Percentiles rank a stretch among this genome's conserved stretches.
These are phyloP conservation scores for Backusella mclennaniae DNA, from an alignment of 192 early-diverging fungal species.

Conservation along the genomic window DNA sequence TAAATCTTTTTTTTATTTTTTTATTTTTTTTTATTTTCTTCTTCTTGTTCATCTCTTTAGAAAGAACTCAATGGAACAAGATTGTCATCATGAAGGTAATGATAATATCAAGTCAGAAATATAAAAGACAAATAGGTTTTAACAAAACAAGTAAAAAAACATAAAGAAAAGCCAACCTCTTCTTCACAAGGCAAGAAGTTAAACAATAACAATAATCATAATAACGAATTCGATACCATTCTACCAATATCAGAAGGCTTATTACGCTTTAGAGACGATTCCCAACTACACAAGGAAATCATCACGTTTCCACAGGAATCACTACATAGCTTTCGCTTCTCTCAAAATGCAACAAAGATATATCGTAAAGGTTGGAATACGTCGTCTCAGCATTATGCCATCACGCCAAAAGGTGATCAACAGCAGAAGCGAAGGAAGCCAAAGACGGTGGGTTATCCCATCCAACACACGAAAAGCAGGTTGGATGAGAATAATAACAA, in stretches of 20 bases:
- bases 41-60: not conserved
- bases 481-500: not conserved
- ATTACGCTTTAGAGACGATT: conserved; percentile 10
- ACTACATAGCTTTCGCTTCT: conserved; percentile 16
- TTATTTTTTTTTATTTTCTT: not conserved
- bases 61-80: not conserved
- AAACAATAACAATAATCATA: not conserved
- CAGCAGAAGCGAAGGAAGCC: not conserved
- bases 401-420: not conserved
- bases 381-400: not conserved
- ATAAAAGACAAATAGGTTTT: not conserved
- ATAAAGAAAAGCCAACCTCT: not conserved
- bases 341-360: not conserved
- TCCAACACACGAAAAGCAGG: not conserved
- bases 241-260: not conserved
- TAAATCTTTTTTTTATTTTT: not conserved
- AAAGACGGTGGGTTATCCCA: not conserved
- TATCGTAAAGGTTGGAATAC: not conserved
- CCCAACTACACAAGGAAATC: conserved; percentile 1
- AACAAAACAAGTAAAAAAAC: not conserved
- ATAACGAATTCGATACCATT: not conserved
- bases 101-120: not conserved
- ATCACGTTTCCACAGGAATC: conserved; percentile 4
- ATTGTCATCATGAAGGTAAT: not conserved
- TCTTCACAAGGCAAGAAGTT: not conserved